phyloP scores from a whole-genome alignment of 1,139 yeast genomes.

The Blastobotrys buckinghamii region DNA sequence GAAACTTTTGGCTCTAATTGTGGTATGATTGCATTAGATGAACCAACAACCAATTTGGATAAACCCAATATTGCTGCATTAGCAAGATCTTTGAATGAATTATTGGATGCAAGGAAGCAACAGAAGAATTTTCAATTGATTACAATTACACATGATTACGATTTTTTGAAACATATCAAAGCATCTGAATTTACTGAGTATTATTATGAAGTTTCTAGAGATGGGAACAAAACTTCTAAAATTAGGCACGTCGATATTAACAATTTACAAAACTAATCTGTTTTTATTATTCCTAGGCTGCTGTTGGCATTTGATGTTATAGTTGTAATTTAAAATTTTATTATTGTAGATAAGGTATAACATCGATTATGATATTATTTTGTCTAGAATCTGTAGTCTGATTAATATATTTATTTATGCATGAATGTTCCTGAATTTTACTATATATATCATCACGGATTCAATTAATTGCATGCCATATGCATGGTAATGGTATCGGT shows the following conservation, averaged over 20 bases:
- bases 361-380: neutral
- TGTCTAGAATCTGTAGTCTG: too few relatives aligned
- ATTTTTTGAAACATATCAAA: constrained; percentile 75
- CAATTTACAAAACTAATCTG: neutral
- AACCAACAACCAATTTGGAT: constrained; percentile 95
- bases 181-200: constrained; percentile 86
- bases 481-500: too few relatives aligned
- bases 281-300: neutral
- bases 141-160: constrained; percentile 94
- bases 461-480: too few relatives aligned
- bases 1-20: constrained; percentile 95
- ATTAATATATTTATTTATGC: too few relatives aligned
- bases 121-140: constrained; percentile 91
- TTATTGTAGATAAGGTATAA: too few relatives aligned
- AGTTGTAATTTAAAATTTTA: neutral
- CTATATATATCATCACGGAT: too few relatives aligned
- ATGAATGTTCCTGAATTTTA: too few relatives aligned
- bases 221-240: constrained; percentile 47
- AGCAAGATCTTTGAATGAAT: constrained; percentile 70
- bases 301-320: neutral
- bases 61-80: constrained; percentile 82
- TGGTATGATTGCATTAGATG: constrained; percentile 94
- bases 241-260: constrained; percentile 4
- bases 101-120: constrained; percentile 65
- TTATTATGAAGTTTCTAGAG: constrained; percentile 75